A percentile compares a stretch with the other conserved stretches of the same genome.
These are phyloP conservation scores for Lactifluus rugatus DNA, from an alignment of 768 basidiomycete genomes.

Conservation along the genomic window DNA sequence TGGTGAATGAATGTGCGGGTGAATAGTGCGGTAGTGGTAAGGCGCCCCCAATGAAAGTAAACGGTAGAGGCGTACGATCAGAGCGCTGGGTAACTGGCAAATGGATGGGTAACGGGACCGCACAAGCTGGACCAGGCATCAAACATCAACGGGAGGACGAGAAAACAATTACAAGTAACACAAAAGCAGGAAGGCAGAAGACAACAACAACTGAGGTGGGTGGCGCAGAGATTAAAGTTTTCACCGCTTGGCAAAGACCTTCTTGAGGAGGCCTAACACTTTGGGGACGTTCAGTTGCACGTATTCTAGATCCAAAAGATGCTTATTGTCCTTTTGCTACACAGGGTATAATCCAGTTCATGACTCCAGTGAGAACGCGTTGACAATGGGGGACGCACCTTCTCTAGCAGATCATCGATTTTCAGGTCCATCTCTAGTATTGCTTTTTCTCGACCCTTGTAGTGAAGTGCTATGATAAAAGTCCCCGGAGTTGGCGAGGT, in stretches of 20 bases:
- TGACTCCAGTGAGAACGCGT: not conserved
- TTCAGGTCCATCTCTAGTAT: constrained; percentile 99
- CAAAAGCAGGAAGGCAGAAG: constrained; percentile 4
- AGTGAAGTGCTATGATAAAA: constrained; percentile 97
- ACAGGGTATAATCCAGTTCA: not conserved
- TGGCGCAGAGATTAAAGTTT: constrained; percentile 1
- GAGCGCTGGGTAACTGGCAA: constrained; percentile 17
- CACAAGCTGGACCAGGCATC: not conserved
- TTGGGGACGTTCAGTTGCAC: constrained; percentile 96
- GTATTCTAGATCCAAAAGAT: constrained; percentile 92
- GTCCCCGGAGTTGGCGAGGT: constrained; percentile 96
- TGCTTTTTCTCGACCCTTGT: constrained; percentile 97
- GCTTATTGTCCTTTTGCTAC: constrained; percentile 99
- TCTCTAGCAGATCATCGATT: constrained; percentile 95
- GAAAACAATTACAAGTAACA: constrained; percentile 9
- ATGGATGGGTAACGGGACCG: constrained; percentile 15
- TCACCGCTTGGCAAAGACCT: constrained; percentile 86
- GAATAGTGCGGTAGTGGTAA: not conserved
- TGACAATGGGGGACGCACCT: constrained; percentile 44
- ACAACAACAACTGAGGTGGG: not conserved
- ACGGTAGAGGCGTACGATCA: constrained; percentile 9
- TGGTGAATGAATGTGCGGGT: not conserved
- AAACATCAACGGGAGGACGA: constrained; percentile 1
- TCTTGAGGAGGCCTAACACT: constrained; percentile 84
- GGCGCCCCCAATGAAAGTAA: not conserved